Percentiles rank a stretch among this genome's conserved stretches.
Evolutionary conservation across 2,329 filamentous ascomycete species (phyloP).

Genomic region (Chrysoporthe puriensis): DNA sequence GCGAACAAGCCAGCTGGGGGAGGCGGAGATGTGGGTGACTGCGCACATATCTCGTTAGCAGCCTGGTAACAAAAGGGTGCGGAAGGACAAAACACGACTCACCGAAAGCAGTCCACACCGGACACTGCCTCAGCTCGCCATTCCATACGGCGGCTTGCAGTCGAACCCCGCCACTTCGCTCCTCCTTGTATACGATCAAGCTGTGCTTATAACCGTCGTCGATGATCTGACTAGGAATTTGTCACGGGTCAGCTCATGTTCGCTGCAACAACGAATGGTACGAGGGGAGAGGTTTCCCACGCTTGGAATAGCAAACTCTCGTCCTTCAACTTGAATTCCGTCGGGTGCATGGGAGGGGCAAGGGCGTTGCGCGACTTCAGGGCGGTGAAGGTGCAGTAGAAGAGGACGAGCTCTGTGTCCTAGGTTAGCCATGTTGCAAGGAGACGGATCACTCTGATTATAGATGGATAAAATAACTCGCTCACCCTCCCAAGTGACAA

Average conservation of each 20-base stretch:
- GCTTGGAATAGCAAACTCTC: conserved; percentile 61
- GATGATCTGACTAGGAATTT: conserved; percentile 52
- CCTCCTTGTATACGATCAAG: conserved; percentile 58
- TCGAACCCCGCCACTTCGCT: conserved; percentile 50
- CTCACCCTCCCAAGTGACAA: conserved; percentile 64
- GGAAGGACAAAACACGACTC: conserved; percentile 30
- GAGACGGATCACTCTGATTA: neutral
- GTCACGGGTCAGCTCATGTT: neutral
- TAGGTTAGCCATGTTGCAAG: neutral
- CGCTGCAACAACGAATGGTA: neutral
- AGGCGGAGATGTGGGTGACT: conserved; percentile 58
- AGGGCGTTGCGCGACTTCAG: conserved; percentile 56
- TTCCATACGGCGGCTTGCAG: conserved; percentile 61
- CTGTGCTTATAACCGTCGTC: conserved; percentile 59
- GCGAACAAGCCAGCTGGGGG: conserved; percentile 55
- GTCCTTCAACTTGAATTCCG: conserved; percentile 49
- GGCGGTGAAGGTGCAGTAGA: conserved; percentile 61
- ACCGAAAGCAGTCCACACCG: conserved; percentile 69
- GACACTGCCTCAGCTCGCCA: conserved; percentile 57
- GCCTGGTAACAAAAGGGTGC: neutral
- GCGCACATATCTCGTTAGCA: neutral
- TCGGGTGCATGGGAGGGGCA: conserved; percentile 47
- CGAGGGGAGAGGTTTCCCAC: conserved; percentile 43
- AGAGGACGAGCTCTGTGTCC: conserved; percentile 58
- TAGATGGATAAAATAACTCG: neutral